Evolutionary conservation across 2,329 filamentous ascomycete species (phyloP).

Genomic region (Aspergillus eucalypticola): DNA sequence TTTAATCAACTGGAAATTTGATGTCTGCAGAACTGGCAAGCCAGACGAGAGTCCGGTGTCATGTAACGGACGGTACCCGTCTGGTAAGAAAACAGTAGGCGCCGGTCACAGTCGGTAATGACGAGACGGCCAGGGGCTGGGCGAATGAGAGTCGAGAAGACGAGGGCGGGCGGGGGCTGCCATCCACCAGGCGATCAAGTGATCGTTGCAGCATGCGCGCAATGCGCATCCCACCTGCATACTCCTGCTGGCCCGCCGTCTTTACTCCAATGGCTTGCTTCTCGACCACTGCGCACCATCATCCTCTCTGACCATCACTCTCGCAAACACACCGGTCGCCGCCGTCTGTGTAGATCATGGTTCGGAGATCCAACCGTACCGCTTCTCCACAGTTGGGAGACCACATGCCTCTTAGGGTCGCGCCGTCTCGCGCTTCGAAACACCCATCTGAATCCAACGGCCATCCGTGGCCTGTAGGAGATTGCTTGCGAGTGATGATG

Average conservation of each 20-base stretch:
- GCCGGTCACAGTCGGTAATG: conserved; percentile 24
- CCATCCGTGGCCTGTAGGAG: background rate
- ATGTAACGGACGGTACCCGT: conserved; percentile 31
- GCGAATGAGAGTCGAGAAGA: conserved; percentile 16
- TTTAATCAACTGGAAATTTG: conserved; percentile 10
- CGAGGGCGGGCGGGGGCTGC: conserved; percentile 11
- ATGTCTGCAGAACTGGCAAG: conserved; percentile 8
- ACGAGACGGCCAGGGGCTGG: conserved; percentile 17
- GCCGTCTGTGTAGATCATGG: conserved; percentile 33
- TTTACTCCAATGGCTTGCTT: conserved; percentile 24
- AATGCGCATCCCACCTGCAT: conserved; percentile 34
- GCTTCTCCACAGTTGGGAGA: conserved; percentile 31
- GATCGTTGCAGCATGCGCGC: conserved; percentile 60
- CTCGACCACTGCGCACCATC: conserved; percentile 3
- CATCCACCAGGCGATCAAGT: conserved; percentile 57
- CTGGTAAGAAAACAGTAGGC: conserved; percentile 33
- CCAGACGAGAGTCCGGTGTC: conserved; percentile 11
- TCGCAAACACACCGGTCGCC: conserved; percentile 23
- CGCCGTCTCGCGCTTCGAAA: conserved; percentile 8
- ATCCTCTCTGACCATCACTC: no score
- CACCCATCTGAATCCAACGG: background rate
- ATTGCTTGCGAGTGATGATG: background rate
- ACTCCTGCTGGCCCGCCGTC: conserved; percentile 20
- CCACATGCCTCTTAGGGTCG: conserved; percentile 18
- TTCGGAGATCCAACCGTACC: conserved; percentile 33